A percentile compares a stretch with the other conserved stretches of the same genome.
Evolutionary conservation across 495 filamentous ascomycete species (phyloP).

Genomic region (Emericellopsis terricola): DNA sequence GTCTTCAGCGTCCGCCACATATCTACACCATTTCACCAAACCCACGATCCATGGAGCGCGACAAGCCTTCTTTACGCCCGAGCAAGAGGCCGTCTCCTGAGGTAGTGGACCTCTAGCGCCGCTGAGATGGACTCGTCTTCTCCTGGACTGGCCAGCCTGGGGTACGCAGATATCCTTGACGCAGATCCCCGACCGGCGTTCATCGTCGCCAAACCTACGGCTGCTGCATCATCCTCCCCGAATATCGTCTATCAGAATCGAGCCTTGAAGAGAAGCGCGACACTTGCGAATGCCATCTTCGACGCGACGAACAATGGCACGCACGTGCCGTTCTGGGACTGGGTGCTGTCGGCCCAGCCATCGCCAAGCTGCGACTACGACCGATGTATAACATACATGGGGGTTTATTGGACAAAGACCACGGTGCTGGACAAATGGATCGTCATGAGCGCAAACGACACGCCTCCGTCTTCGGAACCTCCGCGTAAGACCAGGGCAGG

Average conservation of each 20-base stretch:
- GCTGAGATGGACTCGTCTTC: too few relatives aligned
- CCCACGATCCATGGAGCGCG: too few relatives aligned
- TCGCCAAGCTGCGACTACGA: background rate
- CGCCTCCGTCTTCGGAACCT: slow-evolving; percentile 2
- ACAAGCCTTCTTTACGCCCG: too few relatives aligned
- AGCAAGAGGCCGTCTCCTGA: too few relatives aligned
- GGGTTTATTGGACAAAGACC: slow-evolving; percentile 19
- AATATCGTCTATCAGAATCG: slow-evolving; percentile 17
- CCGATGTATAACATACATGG: slow-evolving; percentile 12
- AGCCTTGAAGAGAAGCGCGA: slow-evolving; percentile 7
- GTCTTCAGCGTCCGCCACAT: too few relatives aligned
- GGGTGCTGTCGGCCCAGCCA: slow-evolving; percentile 6
- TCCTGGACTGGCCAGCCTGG: too few relatives aligned
- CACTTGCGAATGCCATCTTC: slow-evolving; percentile 7
- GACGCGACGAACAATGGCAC: slow-evolving; percentile 4
- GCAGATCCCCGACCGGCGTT: slow-evolving; percentile 22
- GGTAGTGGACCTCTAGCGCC: too few relatives aligned
- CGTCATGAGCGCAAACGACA: slow-evolving; percentile 21
- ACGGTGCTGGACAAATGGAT: slow-evolving; percentile 16
- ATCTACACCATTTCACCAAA: too few relatives aligned
- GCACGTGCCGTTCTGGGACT: slow-evolving; percentile 13
- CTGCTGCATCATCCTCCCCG: slow-evolving; percentile 7
- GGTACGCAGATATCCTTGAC: too few relatives aligned
- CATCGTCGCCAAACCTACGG: slow-evolving; percentile 11
- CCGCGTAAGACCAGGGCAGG: slow-evolving; percentile 1